phyloP scores from a whole-genome alignment of 2,329 filamentous ascomycete species.

The Diplodia scrobiculata region DNA sequence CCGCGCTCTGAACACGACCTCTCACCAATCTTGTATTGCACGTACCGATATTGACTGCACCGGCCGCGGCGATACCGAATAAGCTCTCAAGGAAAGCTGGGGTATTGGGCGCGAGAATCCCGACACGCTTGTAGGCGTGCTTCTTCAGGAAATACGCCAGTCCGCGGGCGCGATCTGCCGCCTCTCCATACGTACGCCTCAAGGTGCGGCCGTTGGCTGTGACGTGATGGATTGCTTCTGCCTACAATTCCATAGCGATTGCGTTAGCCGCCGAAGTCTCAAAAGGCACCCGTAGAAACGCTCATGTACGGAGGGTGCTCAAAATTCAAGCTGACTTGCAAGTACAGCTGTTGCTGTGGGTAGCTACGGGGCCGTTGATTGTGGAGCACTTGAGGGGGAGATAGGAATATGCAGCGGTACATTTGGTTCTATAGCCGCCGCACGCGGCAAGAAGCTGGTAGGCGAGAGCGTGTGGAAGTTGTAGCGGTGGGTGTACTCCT shows the following conservation, averaged over 20 bases:
- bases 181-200: constrained; percentile 74
- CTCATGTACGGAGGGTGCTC: neutral
- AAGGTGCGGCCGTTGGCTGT: constrained; percentile 75
- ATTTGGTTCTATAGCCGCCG: constrained; percentile 83
- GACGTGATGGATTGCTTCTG: constrained; percentile 80
- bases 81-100: constrained; percentile 90
- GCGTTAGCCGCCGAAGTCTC: neutral
- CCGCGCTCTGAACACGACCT: neutral
- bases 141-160: constrained; percentile 84
- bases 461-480: constrained; percentile 81
- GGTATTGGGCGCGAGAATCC: constrained; percentile 87
- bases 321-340: neutral
- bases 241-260: constrained; percentile 46
- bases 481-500: constrained; percentile 50
- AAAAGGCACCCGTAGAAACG: neutral
- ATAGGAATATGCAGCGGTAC: constrained; percentile 44
- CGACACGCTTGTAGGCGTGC: constrained; percentile 72
- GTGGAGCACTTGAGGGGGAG: neutral
- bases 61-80: constrained; percentile 81
- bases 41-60: constrained; percentile 70
- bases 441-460: constrained; percentile 82
- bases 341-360: neutral
- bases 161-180: constrained; percentile 82
- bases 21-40: neutral
- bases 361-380: neutral